phyloP scores from a whole-genome alignment of 2,329 filamentous ascomycete species.

The Neospermospora avenae region DNA sequence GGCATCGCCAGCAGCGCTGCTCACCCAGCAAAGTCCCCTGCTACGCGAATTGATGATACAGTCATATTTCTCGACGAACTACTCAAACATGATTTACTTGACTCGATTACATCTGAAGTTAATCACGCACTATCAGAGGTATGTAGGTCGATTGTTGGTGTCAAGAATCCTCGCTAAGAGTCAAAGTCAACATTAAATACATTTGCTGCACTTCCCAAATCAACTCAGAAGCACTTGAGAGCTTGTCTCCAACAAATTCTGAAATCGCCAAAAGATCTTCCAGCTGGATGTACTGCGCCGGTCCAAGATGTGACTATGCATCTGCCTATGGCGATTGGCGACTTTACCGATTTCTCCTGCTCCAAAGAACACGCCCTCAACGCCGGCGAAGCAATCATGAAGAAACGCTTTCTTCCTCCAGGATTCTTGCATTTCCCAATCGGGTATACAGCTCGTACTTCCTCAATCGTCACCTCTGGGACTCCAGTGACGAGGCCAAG shows the following conservation, averaged over 20 bases:
- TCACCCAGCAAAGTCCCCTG: conserved; percentile 42
- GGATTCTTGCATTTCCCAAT: conserved; percentile 47
- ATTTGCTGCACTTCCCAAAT: conserved; percentile 45
- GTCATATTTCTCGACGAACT: conserved; percentile 51
- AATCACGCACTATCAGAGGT: conserved; percentile 18
- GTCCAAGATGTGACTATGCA: conserved; percentile 46
- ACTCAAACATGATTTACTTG: conserved; percentile 25
- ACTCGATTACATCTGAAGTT: conserved; percentile 10
- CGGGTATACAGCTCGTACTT: conserved; percentile 53
- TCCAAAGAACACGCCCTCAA: conserved; percentile 52
- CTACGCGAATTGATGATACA: conserved; percentile 47
- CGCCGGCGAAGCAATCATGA: conserved; percentile 42
- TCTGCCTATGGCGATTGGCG: conserved; percentile 52
- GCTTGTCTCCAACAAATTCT: conserved; percentile 39
- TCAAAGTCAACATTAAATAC: conserved; percentile 43
- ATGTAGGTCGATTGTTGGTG: not conserved
- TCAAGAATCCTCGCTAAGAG: not conserved
- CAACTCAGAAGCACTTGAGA: conserved; percentile 40
- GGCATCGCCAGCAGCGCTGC: conserved; percentile 45
- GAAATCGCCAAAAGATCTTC: conserved; percentile 26
- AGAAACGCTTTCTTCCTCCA: conserved; percentile 40
- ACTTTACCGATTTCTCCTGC: conserved; percentile 57
- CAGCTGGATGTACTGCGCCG: conserved; percentile 29
- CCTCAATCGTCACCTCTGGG: conserved; percentile 49
- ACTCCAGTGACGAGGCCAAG: conserved; percentile 46